Evolutionary conservation across 768 basidiomycete species (phyloP), one percentile per base, ranked within the genome.

Genomic region (Gymnopilus junonius): DNA sequence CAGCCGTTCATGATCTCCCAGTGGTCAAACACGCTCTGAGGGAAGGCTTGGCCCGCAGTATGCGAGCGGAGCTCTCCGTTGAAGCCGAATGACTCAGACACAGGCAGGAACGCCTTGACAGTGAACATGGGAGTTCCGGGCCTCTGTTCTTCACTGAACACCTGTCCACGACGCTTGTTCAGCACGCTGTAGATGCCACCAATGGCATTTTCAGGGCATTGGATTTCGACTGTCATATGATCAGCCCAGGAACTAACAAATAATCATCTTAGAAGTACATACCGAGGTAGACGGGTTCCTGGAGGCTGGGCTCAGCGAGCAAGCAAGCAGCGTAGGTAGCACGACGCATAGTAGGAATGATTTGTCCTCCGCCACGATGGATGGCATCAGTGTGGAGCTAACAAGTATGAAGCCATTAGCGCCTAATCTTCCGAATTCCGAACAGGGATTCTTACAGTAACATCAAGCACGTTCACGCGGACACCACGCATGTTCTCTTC

Each of bases 401-500:
- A 51, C 50, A 55, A 56, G 69, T 64, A 45, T 62, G n/a, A n/a
- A n/a, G n/a, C 59, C 12, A 43, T 62, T 23, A 61, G 29, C 34
- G 15, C 25, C 35, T 59, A 29, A 48, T 40, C 20, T 32, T 32
- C 14, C 59, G 27, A 48, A 53, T n/a, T 54, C 12, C 11, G 31
- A 62, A 57, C 45, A 23, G 12, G 25, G 8, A 39, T 10, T 21
- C 88, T 67, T 79, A 93, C 94, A 66, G 94, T 95, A 63, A 97
- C 96, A 87, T 97, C 95, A 66, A 97, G 83, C 63, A 99, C 84
- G 83, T 99, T 99, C 83, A 95, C 83, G 66, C 97, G 94, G 72
- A 97, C 86, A 82, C 96, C 96, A 82, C 97, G 95, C 96, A 99
- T 97, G 78, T 92, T 94, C 86, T 99, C 97, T 75, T 99, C 97